phyloP scores from a whole-genome alignment of 805 yeast genomes.

The Wickerhamiella musiphila region DNA sequence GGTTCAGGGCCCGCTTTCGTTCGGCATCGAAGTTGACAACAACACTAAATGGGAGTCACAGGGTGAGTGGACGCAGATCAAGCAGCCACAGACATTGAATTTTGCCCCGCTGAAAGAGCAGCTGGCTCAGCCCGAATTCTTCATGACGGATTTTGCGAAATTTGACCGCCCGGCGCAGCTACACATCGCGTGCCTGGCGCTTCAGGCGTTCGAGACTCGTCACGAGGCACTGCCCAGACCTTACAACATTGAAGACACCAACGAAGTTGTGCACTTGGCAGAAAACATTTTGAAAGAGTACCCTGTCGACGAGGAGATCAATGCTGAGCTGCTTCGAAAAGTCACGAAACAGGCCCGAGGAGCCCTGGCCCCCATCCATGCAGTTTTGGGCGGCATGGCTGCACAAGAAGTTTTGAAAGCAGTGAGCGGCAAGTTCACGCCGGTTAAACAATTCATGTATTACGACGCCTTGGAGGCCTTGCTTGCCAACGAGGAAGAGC shows the following conservation, averaged over 20 bases:
- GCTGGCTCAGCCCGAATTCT: constrained; percentile 57
- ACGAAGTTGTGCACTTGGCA: constrained; percentile 42
- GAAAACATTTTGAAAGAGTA: constrained; percentile 40
- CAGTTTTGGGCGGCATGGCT: constrained; percentile 81
- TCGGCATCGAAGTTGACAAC: constrained; percentile 44
- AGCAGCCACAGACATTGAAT: constrained; percentile 48
- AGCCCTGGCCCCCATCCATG: constrained; percentile 77
- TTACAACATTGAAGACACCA: constrained; percentile 55
- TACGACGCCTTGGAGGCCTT: constrained; percentile 87
- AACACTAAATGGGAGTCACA: constrained; percentile 43
- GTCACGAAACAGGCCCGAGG: constrained; percentile 78
- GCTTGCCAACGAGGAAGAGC: constrained; percentile 41
- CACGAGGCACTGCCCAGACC: constrained; percentile 66
- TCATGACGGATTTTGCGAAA: constrained; percentile 81
- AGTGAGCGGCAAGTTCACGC: constrained; percentile 88
- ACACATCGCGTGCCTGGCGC: constrained; percentile 83
- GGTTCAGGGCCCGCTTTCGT: constrained; percentile 91
- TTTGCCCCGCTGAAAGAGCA: constrained; percentile 53
- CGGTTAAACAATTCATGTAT: constrained; percentile 79
- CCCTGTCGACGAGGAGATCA: constrained; percentile 38
- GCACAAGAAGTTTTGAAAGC: constrained; percentile 96
- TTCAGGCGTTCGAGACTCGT: constrained; percentile 50
- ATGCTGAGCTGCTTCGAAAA: constrained; percentile 50
- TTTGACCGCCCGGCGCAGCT: constrained; percentile 81
- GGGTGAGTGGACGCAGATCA: constrained; percentile 85